Evolutionary conservation across 148 eudicot genomes (phyloP).

Genomic region (Fagopyrum tataricum): DNA sequence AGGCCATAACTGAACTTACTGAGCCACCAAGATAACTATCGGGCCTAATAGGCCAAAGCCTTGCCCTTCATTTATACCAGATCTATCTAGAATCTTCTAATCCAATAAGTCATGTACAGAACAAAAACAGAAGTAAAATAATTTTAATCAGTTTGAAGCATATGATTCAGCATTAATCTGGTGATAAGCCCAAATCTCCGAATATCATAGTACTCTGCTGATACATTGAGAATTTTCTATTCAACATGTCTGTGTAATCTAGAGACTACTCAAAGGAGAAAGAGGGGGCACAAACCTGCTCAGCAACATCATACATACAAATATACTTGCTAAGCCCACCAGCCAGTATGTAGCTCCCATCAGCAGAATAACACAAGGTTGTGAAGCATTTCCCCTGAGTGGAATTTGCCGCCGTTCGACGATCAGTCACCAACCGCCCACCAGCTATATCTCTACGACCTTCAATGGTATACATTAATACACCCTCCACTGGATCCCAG

Average conservation of each 20-base stretch:
- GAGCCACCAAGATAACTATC: too few relatives aligned
- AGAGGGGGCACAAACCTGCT: slow-evolving; percentile 56
- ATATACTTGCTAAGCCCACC: slow-evolving; percentile 94
- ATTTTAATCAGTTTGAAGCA: too few relatives aligned
- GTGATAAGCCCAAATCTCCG: background rate
- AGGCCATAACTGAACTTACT: too few relatives aligned
- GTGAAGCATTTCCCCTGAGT: slow-evolving; percentile 90
- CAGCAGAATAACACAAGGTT: slow-evolving; percentile 88
- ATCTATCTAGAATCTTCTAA: too few relatives aligned
- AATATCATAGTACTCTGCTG: background rate
- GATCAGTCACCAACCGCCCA: slow-evolving; percentile 90
- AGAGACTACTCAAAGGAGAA: background rate
- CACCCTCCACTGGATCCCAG: slow-evolving; percentile 89
- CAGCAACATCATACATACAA: slow-evolving; percentile 96
- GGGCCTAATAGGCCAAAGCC: too few relatives aligned
- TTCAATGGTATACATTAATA: slow-evolving; percentile 79
- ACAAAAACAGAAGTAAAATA: too few relatives aligned
- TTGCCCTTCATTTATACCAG: too few relatives aligned
- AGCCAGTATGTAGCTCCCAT: slow-evolving; percentile 94
- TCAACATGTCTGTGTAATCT: too few relatives aligned
- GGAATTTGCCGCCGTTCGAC: slow-evolving; percentile 87
- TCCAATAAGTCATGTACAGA: too few relatives aligned
- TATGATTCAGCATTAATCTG: too few relatives aligned
- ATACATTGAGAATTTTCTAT: background rate
- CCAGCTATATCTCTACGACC: slow-evolving; percentile 97